A percentile compares a stretch with the other conserved stretches of the same genome.
phyloP scores from a whole-genome alignment of 1,284 basidiomycete genomes.

The Pseudozyma thailandica region DNA sequence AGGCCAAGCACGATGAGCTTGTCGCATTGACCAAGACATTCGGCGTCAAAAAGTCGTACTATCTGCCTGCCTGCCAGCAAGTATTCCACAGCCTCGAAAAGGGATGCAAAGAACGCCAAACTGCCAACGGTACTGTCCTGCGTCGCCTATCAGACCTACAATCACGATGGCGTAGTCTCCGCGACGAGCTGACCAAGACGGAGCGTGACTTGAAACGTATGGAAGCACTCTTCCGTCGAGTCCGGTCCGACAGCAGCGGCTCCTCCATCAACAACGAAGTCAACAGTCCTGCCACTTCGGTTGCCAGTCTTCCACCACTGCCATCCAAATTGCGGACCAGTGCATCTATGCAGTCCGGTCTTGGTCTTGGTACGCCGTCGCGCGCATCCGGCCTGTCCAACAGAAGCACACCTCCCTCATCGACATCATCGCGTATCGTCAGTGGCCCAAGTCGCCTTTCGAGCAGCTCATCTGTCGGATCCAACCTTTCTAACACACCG shows the following conservation, averaged over 20 bases:
- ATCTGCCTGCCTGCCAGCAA: conserved; percentile 89
- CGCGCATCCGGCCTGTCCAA: conserved; percentile 19
- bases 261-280: conserved; percentile 30
- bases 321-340: conserved; percentile 26
- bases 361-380: conserved; percentile 42
- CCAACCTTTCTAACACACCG: conserved; percentile 42
- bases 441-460: conserved; percentile 41
- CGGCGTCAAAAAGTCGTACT: conserved; percentile 74
- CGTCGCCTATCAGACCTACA: conserved; percentile 85
- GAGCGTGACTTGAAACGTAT: conserved; percentile 83
- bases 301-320: conserved; percentile 29
- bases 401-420: conserved; percentile 19
- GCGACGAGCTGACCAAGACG: conserved; percentile 79
- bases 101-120: conserved; percentile 86
- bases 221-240: conserved; percentile 73
- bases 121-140: conserved; percentile 92
- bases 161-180: conserved; percentile 81
- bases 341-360: conserved; percentile 30
- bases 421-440: conserved; percentile 23
- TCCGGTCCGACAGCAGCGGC: conserved; percentile 37
- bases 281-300: conserved; percentile 32
- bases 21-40: conserved; percentile 43
- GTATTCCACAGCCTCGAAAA: conserved; percentile 93
- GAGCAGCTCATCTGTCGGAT: conserved; percentile 37
- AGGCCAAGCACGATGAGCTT: conserved; percentile 48